Conservation (phyloP, 305 asterid genomes). For the Fraxinus platypoda region DNA sequence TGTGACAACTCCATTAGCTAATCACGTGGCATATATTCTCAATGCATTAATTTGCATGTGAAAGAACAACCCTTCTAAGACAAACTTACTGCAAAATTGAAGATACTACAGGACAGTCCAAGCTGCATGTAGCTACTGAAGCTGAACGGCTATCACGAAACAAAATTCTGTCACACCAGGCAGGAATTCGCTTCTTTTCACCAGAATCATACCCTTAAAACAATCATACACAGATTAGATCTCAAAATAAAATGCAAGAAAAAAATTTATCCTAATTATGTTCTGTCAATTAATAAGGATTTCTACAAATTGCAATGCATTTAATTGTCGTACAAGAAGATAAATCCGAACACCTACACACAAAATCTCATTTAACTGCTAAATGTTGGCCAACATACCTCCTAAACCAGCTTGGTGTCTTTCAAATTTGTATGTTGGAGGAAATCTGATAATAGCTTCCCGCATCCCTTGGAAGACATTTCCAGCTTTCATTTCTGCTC, state of each 20-base stretch:
- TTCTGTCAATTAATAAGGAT: conserved; percentile 5
- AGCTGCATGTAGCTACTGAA: conserved; percentile 66
- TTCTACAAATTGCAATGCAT: neutral
- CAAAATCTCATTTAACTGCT: neutral
- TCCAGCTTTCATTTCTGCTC: conserved; percentile 87
- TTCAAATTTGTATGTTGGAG: conserved; percentile 96
- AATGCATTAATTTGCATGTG: neutral
- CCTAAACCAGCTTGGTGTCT: conserved; percentile 90
- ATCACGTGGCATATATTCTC: neutral
- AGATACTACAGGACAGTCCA: conserved; percentile 88
- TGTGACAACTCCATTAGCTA: neutral
- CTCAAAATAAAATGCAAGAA: conserved; percentile 3
- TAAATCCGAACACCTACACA: neutral
- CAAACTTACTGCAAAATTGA: conserved; percentile 69
- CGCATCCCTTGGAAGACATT: conserved; percentile 98
- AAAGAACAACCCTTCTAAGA: neutral
- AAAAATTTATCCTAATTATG: neutral
- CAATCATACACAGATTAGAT: conserved; percentile 22
- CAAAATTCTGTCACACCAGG: conserved; percentile 57
- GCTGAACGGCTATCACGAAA: conserved; percentile 80
- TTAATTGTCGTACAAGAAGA: neutral
- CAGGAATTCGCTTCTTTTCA: conserved; percentile 97
- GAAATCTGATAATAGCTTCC: conserved; percentile 84
- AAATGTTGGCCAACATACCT: conserved; percentile 42
- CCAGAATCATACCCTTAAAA: conserved; percentile 91